Evolutionary conservation across 164 flowering plant species (phyloP).

Genomic region (Umbellularia californica): DNA sequence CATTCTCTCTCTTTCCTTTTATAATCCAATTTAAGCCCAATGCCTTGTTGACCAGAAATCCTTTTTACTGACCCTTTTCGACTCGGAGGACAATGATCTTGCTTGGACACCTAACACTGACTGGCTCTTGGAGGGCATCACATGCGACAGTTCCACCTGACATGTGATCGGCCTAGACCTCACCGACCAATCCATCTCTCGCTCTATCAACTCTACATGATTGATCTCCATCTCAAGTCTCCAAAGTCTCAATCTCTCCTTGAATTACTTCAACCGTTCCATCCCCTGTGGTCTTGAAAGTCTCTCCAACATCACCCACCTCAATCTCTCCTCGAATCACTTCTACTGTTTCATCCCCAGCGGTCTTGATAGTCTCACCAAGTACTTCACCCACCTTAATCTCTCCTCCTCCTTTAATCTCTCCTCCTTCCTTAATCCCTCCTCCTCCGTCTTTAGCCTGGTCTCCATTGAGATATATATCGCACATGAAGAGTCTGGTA

Average conservation of each 20-base stretch:
- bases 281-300: neutral
- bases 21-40: neutral
- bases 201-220: neutral
- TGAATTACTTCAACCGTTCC: neutral
- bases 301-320: neutral
- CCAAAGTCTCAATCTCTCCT: neutral
- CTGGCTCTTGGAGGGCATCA: neutral
- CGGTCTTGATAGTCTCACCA: neutral
- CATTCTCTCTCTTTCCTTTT: too few species aligned
- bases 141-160: neutral
- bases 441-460: conserved; percentile 21
- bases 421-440: neutral
- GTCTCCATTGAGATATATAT: conserved; percentile 25
- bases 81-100: neutral
- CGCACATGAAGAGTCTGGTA: conserved; percentile 22
- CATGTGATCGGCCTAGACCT: neutral
- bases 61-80: neutral
- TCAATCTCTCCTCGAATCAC: neutral
- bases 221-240: neutral
- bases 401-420: neutral
- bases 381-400: neutral
- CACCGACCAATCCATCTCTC: neutral
- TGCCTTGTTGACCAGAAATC: neutral
- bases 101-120: neutral
- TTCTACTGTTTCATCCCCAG: neutral